These are phyloP conservation scores for Massospora cicadina DNA, from an alignment of 371 early-diverging fungal species.

Conservation along the genomic window DNA sequence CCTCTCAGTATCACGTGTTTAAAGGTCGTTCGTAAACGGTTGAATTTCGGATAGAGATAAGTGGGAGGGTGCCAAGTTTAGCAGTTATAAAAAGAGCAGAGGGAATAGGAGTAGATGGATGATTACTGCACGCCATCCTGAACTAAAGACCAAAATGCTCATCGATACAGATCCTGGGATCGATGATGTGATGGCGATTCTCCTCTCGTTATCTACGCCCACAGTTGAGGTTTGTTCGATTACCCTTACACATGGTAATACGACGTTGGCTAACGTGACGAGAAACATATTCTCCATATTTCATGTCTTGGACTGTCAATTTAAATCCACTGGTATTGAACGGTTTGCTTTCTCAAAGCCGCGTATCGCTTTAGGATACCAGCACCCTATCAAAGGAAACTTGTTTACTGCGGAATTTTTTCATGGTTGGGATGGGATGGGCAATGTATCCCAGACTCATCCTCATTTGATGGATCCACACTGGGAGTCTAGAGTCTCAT, in stretches of 20 bases:
- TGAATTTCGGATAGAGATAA: no score
- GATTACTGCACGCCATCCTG: no score
- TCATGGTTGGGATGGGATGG: constrained; percentile 31
- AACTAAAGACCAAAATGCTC: constrained; percentile 7
- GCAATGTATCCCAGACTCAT: constrained; percentile 21
- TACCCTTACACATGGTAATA: constrained; percentile 31
- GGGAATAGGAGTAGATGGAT: no score
- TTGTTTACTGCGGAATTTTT: constrained; percentile 22
- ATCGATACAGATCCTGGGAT: constrained; percentile 19
- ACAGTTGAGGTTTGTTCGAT: constrained; percentile 27
- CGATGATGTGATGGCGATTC: constrained; percentile 32
- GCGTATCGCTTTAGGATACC: constrained; percentile 15
- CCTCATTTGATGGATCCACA: constrained; percentile 21
- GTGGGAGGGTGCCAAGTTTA: no score
- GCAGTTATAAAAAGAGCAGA: no score
- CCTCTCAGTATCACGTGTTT: no score
- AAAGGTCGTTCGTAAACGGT: no score
- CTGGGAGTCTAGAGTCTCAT: constrained; percentile 17
- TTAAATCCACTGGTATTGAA: not conserved
- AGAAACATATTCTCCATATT: constrained; percentile 18
- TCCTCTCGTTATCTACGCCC: constrained; percentile 24
- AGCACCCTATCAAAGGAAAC: constrained; percentile 19
- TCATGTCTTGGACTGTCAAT: constrained; percentile 13
- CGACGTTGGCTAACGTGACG: constrained; percentile 18
- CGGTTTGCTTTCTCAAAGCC: not conserved